Base-by-base conservation (phyloP, 164 flowering plant species). In the Houttuynia cordata region DNA sequence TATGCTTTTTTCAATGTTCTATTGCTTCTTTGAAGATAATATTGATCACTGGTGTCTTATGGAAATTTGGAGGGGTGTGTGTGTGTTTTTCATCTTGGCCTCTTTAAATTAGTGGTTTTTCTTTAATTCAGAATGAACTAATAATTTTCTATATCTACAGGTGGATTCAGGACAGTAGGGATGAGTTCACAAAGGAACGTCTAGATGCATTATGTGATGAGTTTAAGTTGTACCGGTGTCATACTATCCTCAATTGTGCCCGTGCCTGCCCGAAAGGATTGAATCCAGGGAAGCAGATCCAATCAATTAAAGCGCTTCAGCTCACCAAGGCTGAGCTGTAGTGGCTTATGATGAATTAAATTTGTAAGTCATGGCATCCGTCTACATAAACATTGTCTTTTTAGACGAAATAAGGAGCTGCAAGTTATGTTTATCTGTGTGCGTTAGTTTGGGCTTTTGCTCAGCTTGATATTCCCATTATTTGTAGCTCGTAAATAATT, bases 251-350 rank as follows among this genome's bases (percentile, higher is more conserved):
- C 83, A 94, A 94, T 71, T 94, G 99, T 77, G 85, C 99, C 7
- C 79, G 85, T 22, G 96, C 97, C 57, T 94, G 99, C 63, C 99
- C 97, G 81, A 94, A 94, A 78, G 99, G 99, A 34, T 71, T 94
- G 74, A 94, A 85, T 71, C 99, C 99, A 39, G 99, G 93, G 57
- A 86, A 79, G 78, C 88, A 91, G 79, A 94, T 94, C 60, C 57
- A 54, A 17, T 67, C 75, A 34, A 91, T 94, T 78, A 94, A 91
- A 80, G 62, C 72, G 51, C 96, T 82, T 34, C 85, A 89, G 83
- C 42, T 62, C 7, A 20, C 47, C 17, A 55, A 55, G 45, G 41
- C 22, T 18, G 41, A 9, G 42, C 59, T 57, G 34, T 57, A 57
- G 45, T 8, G 12, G 12, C 49, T 42, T 42, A 42, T 10, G 49